Conservation (phyloP, 192 early-diverging fungal genomes). For the Backusella psychrophila region DNA sequence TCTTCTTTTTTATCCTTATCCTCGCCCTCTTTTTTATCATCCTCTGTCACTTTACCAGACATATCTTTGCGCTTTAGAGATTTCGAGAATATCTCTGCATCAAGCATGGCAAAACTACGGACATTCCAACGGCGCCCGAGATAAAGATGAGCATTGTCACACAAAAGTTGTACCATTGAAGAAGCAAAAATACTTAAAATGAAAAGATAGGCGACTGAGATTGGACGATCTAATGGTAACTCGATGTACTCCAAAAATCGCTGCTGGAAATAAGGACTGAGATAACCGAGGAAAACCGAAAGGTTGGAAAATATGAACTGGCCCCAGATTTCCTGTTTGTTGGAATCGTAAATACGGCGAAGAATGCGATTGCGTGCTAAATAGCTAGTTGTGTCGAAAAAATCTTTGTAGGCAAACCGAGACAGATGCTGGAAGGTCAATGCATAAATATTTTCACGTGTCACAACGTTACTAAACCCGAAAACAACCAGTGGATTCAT, state of each 20-base stretch:
- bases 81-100: conserved; percentile 49
- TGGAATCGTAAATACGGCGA: conserved; percentile 17
- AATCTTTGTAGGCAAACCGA: conserved; percentile 2
- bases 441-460: conserved; percentile 15
- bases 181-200: conserved; percentile 44
- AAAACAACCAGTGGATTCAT: conserved; percentile 11
- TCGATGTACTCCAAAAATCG: conserved; percentile 41
- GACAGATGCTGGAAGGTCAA: conserved; percentile 9
- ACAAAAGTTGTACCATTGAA: conserved; percentile 37
- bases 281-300: conserved; percentile 34
- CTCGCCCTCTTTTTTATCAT: background rate
- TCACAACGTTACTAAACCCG: conserved; percentile 1
- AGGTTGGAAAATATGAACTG: conserved; percentile 18
- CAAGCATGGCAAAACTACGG: conserved; percentile 44
- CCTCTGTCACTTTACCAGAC: conserved; percentile 33
- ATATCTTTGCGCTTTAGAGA: conserved; percentile 42
- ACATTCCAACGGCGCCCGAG: conserved; percentile 47
- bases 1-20: background rate
- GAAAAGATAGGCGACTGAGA: conserved; percentile 43
- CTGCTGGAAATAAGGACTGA: conserved; percentile 46
- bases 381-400: background rate
- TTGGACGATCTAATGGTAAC: conserved; percentile 17
- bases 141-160: conserved; percentile 44
- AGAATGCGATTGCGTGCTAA: background rate
- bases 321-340: conserved; percentile 21